Conservation (phyloP, 2,329 filamentous ascomycete species). For the Xylariomycetidae sp. region DNA sequence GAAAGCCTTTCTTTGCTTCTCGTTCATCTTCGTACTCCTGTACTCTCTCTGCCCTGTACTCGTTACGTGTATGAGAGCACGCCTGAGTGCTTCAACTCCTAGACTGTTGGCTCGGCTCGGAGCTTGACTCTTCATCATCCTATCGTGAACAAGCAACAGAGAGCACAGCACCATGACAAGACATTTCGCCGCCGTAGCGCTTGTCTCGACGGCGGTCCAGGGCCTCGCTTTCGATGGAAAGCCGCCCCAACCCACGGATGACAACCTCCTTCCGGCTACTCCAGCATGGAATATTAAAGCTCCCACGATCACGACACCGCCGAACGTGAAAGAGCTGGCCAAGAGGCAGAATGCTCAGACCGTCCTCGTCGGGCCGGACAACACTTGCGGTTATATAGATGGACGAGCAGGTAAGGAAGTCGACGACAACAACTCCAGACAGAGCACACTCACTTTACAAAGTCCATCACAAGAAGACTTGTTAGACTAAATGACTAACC, state of each 20-base stretch:
- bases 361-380: constrained; percentile 42
- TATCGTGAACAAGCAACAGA: not conserved
- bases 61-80: too few relatives aligned
- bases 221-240: constrained; percentile 29
- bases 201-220: constrained; percentile 29
- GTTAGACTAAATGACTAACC: too few relatives aligned
- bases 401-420: constrained; percentile 35
- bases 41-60: too few relatives aligned
- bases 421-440: too few relatives aligned
- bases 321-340: constrained; percentile 29
- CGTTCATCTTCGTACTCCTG: too few relatives aligned
- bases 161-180: constrained; percentile 17
- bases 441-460: too few relatives aligned
- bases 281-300: constrained; percentile 30
- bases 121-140: not conserved
- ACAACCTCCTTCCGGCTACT: constrained; percentile 20
- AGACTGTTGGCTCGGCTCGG: too few relatives aligned
- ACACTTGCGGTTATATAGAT: constrained; percentile 46
- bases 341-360: constrained; percentile 29
- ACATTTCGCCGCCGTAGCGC: constrained; percentile 21
- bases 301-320: constrained; percentile 37
- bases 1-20: too few relatives aligned
- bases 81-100: too few relatives aligned
- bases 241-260: constrained; percentile 33
- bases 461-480: too few relatives aligned